Conservation (phyloP, 768 basidiomycete genomes). For the Leccinum fibrillosum region DNA sequence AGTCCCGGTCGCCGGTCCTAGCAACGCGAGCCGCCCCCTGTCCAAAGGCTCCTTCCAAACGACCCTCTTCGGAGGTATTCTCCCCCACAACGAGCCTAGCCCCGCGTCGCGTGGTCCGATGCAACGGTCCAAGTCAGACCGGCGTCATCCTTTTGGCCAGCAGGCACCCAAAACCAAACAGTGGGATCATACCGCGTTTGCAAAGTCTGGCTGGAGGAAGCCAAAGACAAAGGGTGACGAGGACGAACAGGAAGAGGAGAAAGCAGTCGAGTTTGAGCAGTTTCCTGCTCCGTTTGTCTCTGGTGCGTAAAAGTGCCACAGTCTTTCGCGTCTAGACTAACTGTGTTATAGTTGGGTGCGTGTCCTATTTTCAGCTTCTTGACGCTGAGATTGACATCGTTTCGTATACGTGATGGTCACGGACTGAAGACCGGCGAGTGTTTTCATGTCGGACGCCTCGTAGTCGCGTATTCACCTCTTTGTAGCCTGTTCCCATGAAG, state of each 20-base stretch:
- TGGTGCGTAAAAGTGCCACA: slow-evolving; percentile 41
- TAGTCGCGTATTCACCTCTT: slow-evolving; percentile 1
- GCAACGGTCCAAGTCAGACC: slow-evolving; percentile 42
- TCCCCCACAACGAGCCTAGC: slow-evolving; percentile 33
- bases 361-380: slow-evolving; percentile 3
- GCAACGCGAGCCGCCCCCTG: slow-evolving; percentile 20
- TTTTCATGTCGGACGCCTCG: too few species aligned
- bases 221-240: slow-evolving; percentile 52
- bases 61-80: slow-evolving; percentile 63
- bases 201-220: slow-evolving; percentile 70
- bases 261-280: slow-evolving; percentile 68
- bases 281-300: slow-evolving; percentile 77
- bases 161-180: slow-evolving; percentile 67
- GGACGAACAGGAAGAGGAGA: slow-evolving; percentile 56
- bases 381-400: slow-evolving; percentile 3
- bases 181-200: slow-evolving; percentile 91
- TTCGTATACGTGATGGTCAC: neutral
- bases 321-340: slow-evolving; percentile 8
- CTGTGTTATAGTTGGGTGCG: slow-evolving; percentile 51
- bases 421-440: slow-evolving; percentile 31
- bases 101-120: slow-evolving; percentile 33
- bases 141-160: slow-evolving; percentile 45
- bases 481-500: slow-evolving; percentile 74
- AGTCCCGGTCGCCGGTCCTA: slow-evolving; percentile 40
- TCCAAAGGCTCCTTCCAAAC: slow-evolving; percentile 52